A percentile compares a stretch with the other conserved stretches of the same genome.
Evolutionary conservation across 2,329 filamentous ascomycete species (phyloP).

Genomic region (Annulohypoxylon truncatum): DNA sequence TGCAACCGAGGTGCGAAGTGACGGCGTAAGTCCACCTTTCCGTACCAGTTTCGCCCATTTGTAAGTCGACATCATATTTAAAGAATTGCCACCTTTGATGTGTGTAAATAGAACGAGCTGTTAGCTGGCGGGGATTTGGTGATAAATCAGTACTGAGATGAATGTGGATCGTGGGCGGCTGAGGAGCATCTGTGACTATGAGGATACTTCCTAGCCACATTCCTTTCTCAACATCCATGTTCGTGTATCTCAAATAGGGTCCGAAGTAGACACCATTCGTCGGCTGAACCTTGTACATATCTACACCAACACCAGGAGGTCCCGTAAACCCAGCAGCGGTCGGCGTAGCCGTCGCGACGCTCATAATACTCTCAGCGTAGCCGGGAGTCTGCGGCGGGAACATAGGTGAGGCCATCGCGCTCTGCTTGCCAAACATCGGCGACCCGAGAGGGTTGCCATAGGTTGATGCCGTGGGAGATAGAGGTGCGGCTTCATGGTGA

Average conservation of each 20-base stretch:
- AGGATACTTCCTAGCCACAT: constrained; percentile 94
- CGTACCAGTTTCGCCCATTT: constrained; percentile 85
- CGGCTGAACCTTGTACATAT: constrained; percentile 92
- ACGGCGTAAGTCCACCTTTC: constrained; percentile 98
- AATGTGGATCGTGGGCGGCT: constrained; percentile 95
- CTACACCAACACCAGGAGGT: constrained; percentile 86
- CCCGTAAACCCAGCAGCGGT: constrained; percentile 86
- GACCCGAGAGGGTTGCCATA: constrained; percentile 80
- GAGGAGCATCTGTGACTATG: constrained; percentile 88
- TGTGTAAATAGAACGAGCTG: constrained; percentile 82
- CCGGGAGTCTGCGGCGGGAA: constrained; percentile 85
- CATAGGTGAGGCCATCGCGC: constrained; percentile 81
- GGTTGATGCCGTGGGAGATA: constrained; percentile 83
- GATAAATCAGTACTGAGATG: constrained; percentile 91
- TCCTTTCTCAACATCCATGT: constrained; percentile 94
- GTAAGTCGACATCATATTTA: constrained; percentile 89
- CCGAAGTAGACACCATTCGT: constrained; percentile 99
- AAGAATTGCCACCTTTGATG: constrained; percentile 97
- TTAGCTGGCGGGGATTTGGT: constrained; percentile 89
- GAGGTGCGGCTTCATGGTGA: constrained; percentile 81
- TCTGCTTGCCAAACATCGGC: constrained; percentile 73
- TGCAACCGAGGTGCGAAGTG: constrained; percentile 95
- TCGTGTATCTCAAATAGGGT: constrained; percentile 93
- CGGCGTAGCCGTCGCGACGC: constrained; percentile 77
- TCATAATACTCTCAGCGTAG: constrained; percentile 88